These are phyloP conservation scores for Pleurostoma richardsiae DNA, from an alignment of 2,329 filamentous ascomycete genomes.

Conservation along the genomic window DNA sequence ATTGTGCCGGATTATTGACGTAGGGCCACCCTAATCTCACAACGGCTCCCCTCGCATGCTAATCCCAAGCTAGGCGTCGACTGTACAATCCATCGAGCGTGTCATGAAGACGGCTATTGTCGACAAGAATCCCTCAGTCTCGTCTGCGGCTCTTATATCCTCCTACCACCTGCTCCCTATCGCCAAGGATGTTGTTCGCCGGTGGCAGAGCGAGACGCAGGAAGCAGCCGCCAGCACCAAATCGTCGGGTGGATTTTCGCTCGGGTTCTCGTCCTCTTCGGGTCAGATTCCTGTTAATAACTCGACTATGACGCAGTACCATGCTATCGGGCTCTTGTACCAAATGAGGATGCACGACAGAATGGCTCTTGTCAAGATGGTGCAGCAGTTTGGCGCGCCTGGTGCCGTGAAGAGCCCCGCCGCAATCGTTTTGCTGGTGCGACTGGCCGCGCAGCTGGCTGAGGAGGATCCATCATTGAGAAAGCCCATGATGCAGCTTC, in stretches of 20 bases:
- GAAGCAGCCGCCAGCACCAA: conserved; percentile 90
- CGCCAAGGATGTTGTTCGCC: conserved; percentile 87
- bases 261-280: conserved; percentile 83
- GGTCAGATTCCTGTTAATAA: conserved; percentile 76
- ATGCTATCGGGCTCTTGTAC: conserved; percentile 94
- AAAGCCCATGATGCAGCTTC: conserved; percentile 93
- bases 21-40: conserved; percentile 34
- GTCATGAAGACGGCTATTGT: conserved; percentile 99
- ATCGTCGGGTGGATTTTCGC: conserved; percentile 81
- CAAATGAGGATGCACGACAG: conserved; percentile 97
- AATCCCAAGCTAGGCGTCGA: conserved; percentile 62
- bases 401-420: conserved; percentile 94
- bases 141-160: conserved; percentile 90
- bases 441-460: conserved; percentile 86
- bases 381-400: conserved; percentile 93
- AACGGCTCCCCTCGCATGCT: conserved; percentile 10
- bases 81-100: conserved; percentile 95
- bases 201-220: conserved; percentile 98
- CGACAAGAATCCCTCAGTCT: conserved; percentile 96
- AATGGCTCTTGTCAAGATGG: conserved; percentile 99
- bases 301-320: conserved; percentile 97
- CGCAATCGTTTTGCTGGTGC: conserved; percentile 86
- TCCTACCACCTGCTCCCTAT: conserved; percentile 97
- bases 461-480: conserved; percentile 86
- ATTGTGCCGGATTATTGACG: conserved; percentile 93